phyloP scores from a whole-genome alignment of 2,329 filamentous ascomycete genomes.

The Colletotrichum siamense region DNA sequence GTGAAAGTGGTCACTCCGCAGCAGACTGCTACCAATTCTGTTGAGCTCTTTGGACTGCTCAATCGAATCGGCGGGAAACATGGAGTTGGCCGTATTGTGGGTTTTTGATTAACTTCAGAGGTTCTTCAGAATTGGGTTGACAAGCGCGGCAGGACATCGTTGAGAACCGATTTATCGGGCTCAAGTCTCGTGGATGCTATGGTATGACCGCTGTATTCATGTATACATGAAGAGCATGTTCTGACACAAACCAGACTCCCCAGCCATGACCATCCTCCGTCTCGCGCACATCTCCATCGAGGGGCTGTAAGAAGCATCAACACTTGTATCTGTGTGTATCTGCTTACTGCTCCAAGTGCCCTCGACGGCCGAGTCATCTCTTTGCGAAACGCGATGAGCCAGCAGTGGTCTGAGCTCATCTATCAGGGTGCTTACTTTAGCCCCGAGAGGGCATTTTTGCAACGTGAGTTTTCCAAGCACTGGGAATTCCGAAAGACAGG shows the following conservation, averaged over 20 bases:
- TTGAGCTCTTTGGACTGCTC: slow-evolving; percentile 69
- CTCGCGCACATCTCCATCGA: slow-evolving; percentile 51
- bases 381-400: slow-evolving; percentile 59
- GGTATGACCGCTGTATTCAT: background rate
- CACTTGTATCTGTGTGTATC: rapidly evolving
- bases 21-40: slow-evolving; percentile 64
- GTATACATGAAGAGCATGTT: background rate
- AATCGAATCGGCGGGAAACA: slow-evolving; percentile 69
- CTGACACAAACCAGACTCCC: slow-evolving; percentile 15
- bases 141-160: slow-evolving; percentile 30
- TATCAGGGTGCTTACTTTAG: slow-evolving; percentile 61
- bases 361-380: slow-evolving; percentile 60
- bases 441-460: slow-evolving; percentile 32
- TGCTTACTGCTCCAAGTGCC: slow-evolving; percentile 29
- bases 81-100: slow-evolving; percentile 74
- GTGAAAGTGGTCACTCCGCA: slow-evolving; percentile 62
- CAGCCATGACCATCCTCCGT: slow-evolving; percentile 30
- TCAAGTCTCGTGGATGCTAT: slow-evolving; percentile 59
- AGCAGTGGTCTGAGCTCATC: slow-evolving; percentile 29
- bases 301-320: slow-evolving; percentile 43
- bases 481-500: too few relatives aligned
- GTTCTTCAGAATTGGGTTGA: rapidly evolving
- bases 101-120: background rate
- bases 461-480: background rate
- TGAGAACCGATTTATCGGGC: slow-evolving; percentile 49